Percentiles rank a stretch among this genome's conserved stretches.
These are phyloP conservation scores for Candida tallmaniae DNA, from an alignment of 805 yeast genomes.

Conservation along the genomic window DNA sequence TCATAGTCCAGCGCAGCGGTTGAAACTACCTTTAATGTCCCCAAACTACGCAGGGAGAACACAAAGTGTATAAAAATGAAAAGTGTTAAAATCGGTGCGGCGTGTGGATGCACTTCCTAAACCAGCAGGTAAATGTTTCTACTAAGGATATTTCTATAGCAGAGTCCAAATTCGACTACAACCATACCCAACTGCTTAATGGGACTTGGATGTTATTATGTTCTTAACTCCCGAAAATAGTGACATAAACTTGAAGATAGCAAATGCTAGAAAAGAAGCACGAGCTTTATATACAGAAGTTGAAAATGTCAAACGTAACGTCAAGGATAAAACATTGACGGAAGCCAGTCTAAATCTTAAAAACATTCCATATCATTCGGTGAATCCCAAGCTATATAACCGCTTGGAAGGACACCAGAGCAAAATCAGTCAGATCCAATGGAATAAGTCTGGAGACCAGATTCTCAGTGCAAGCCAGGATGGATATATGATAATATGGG, in stretches of 20 bases:
- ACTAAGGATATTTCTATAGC: too few species aligned
- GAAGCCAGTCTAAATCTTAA: conserved; percentile 34
- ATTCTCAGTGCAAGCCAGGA: conserved; percentile 79
- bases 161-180: too few species aligned
- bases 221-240: too few species aligned
- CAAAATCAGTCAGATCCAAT: conserved; percentile 63
- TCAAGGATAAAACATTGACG: conserved; percentile 43
- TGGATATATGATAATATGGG: conserved; percentile 83
- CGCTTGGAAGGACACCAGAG: conserved; percentile 63
- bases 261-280: conserved; percentile 41
- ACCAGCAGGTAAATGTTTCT: too few species aligned
- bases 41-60: too few species aligned
- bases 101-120: too few species aligned
- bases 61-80: background rate
- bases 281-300: conserved; percentile 46
- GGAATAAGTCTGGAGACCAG: conserved; percentile 61
- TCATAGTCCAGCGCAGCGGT: too few species aligned
- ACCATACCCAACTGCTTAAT: too few species aligned
- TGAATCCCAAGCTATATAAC: conserved; percentile 27
- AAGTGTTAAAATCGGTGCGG: conserved; percentile 9
- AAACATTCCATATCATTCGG: conserved; percentile 23
- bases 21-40: too few species aligned
- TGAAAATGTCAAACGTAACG: conserved; percentile 36
- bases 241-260: conserved; percentile 12
- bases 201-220: too few species aligned